A percentile compares a stretch with the other conserved stretches of the same genome.
Evolutionary conservation across 1,284 basidiomycete species (phyloP).

Genomic region (Wolfiporia cocos): DNA sequence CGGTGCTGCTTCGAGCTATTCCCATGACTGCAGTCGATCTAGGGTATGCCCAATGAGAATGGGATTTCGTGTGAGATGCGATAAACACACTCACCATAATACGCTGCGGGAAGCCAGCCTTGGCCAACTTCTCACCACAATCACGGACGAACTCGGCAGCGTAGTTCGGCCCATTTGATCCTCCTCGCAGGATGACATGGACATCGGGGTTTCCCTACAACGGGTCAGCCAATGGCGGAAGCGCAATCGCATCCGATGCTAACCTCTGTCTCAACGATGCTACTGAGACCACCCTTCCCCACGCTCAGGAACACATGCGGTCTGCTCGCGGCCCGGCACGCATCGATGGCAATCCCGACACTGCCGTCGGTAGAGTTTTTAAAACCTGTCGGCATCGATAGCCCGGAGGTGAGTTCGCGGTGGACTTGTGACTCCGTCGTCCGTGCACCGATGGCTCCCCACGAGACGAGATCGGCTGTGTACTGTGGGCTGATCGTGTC

Average conservation of each 20-base stretch:
- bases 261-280: conserved; percentile 86
- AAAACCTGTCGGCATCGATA: conserved; percentile 88
- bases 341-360: conserved; percentile 84
- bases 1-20: conserved; percentile 87
- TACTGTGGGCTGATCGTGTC: conserved; percentile 91
- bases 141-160: conserved; percentile 72
- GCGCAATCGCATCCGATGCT: conserved; percentile 17
- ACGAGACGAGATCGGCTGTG: conserved; percentile 92
- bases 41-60: conserved; percentile 2
- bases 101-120: conserved; percentile 75
- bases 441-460: conserved; percentile 96
- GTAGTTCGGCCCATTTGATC: conserved; percentile 84
- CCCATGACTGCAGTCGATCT: conserved; percentile 96
- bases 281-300: conserved; percentile 87
- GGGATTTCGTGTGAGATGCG: background rate
- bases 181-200: conserved; percentile 90
- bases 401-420: conserved; percentile 77
- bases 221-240: conserved; percentile 2
- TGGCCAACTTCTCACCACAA: conserved; percentile 69
- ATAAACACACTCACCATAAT: conserved; percentile 62
- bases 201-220: conserved; percentile 78
- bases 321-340: conserved; percentile 80
- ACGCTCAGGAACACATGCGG: conserved; percentile 93
- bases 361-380: conserved; percentile 75
- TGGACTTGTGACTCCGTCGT: conserved; percentile 98